A percentile compares a stretch with the other conserved stretches of the same genome.
Conservation (phyloP, 192 early-diverging fungal genomes). For the Coemansia sp. region DNA sequence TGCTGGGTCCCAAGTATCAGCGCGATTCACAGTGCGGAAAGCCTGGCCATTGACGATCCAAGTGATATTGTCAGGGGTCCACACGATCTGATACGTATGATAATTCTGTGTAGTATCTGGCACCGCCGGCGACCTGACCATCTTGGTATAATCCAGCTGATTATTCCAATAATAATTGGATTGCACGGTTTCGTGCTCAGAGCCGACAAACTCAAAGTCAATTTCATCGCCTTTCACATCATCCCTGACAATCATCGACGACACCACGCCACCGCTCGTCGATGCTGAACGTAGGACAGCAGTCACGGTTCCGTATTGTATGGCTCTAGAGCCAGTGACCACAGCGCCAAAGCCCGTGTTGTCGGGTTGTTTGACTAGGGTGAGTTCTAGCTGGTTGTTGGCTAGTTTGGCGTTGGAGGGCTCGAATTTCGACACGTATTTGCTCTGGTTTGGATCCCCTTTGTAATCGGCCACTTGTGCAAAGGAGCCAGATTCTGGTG, state of each 20-base stretch:
- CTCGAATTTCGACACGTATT: slow-evolving; percentile 58
- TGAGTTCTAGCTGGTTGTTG: slow-evolving; percentile 47
- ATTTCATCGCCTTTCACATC: slow-evolving; percentile 61
- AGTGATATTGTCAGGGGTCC: slow-evolving; percentile 56
- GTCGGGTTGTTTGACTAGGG: slow-evolving; percentile 44
- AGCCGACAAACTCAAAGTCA: slow-evolving; percentile 66
- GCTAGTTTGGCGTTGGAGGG: slow-evolving; percentile 53
- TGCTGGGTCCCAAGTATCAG: slow-evolving; percentile 48
- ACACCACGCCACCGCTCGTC: slow-evolving; percentile 56
- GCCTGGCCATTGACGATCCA: slow-evolving; percentile 54
- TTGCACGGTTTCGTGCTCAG: slow-evolving; percentile 53
- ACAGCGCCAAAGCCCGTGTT: slow-evolving; percentile 57
- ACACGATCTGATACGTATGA: slow-evolving; percentile 59
- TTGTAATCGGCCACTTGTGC: slow-evolving; percentile 46
- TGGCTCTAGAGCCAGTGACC: slow-evolving; percentile 55
- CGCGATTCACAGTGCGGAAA: slow-evolving; percentile 51
- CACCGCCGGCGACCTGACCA: slow-evolving; percentile 29
- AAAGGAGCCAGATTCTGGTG: slow-evolving; percentile 11
- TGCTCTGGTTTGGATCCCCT: slow-evolving; percentile 48
- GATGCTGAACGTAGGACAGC: slow-evolving; percentile 57
- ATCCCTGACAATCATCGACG: slow-evolving; percentile 60
- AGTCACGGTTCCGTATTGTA: slow-evolving; percentile 61
- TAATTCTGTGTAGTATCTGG: slow-evolving; percentile 48
- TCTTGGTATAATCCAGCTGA: slow-evolving; percentile 58
- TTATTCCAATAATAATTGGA: slow-evolving; percentile 63